A percentile compares a stretch with the other conserved stretches of the same genome.
phyloP scores from a whole-genome alignment of 78 protist genomes.

The Protostelium mycophagum region DNA sequence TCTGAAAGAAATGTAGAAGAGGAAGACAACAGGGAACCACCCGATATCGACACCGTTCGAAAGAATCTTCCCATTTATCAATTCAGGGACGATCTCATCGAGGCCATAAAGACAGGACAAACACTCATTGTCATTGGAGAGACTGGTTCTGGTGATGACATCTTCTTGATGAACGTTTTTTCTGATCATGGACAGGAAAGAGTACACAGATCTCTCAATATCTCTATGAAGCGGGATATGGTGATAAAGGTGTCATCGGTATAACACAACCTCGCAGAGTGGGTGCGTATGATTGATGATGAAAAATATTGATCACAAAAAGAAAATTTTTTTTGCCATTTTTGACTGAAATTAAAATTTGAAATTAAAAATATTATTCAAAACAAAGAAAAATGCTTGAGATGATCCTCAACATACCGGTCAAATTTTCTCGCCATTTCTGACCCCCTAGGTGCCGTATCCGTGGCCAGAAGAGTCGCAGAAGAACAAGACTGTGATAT shows the following conservation, averaged over 20 bases:
- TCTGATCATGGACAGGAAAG: slow-evolving; percentile 26
- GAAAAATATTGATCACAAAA: too few species aligned
- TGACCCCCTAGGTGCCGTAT: slow-evolving; percentile 68
- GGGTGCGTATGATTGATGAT: slow-evolving; percentile 57
- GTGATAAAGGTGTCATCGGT: slow-evolving; percentile 43
- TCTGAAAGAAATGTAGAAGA: too few species aligned
- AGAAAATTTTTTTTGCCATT: too few species aligned
- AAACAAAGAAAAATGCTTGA: too few species aligned
- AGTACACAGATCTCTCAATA: slow-evolving; percentile 68
- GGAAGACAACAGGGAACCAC: too few species aligned
- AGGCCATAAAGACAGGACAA: slow-evolving; percentile 23
- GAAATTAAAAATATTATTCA: too few species aligned
- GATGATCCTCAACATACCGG: too few species aligned
- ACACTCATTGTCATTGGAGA: slow-evolving; percentile 53
- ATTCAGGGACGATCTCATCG: slow-evolving; percentile 35
- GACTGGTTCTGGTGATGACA: slow-evolving; percentile 62
- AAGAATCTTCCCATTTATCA: slow-evolving; percentile 26
- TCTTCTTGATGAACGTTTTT: slow-evolving; percentile 11
- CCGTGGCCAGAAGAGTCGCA: slow-evolving; percentile 81
- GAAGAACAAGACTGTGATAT: slow-evolving; percentile 59
- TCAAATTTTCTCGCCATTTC: too few species aligned
- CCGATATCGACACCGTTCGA: background rate
- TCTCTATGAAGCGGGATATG: slow-evolving; percentile 45
- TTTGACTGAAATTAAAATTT: background rate
- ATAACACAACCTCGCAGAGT: slow-evolving; percentile 86